Base-by-base conservation (phyloP, 768 basidiomycete genomes). In the Rhizopogon vesiculosus region DNA sequence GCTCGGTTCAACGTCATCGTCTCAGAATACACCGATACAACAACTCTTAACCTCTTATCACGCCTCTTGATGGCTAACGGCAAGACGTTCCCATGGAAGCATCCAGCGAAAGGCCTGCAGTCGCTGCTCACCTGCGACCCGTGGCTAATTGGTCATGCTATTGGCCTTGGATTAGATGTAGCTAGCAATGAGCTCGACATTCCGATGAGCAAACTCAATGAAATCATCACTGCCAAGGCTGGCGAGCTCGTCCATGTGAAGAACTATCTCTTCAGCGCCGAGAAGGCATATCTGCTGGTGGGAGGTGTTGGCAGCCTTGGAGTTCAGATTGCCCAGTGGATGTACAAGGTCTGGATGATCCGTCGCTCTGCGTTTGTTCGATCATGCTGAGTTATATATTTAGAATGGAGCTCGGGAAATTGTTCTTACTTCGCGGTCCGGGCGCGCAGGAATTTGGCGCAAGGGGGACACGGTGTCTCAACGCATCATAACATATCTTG, bases 291-390 rank as follows among this genome's bases (percentile, higher is more conserved):
- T 53, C 29, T 66, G 12, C 56, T 66, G 13, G 55, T 66, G 31
- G 65, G 65, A 28, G 65, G 65, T 41, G 54, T 56, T 42, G 61
- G 65, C 42, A 62, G 60, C 19, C 55, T 66, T 46, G 65, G 65
- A 44, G 55, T 66, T 22, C 62, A 63, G 19, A 65, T 72, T 15
- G 61, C 70, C 5, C 61, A 68, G 28, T 72, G 71, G 71, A 73
- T 72, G 71, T 64, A 44, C 25, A 44, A 44, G 25, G 43, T 44
- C 7, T 16, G 43, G 0, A 44, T 16, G 2, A 7, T 15, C 15
- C 25, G 25, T 44, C 16, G 6, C 43, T 8, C 15, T 31, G 31
- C 2, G 31, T 8, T 31, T 9, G 31, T 7, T 44, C 25, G 15
- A 28, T 15, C 43, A 15, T 28, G 15, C 43, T 44, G 13, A 44